phyloP scores from a whole-genome alignment of 2,329 filamentous ascomycete genomes.

The Fusarium fujikuroi region DNA sequence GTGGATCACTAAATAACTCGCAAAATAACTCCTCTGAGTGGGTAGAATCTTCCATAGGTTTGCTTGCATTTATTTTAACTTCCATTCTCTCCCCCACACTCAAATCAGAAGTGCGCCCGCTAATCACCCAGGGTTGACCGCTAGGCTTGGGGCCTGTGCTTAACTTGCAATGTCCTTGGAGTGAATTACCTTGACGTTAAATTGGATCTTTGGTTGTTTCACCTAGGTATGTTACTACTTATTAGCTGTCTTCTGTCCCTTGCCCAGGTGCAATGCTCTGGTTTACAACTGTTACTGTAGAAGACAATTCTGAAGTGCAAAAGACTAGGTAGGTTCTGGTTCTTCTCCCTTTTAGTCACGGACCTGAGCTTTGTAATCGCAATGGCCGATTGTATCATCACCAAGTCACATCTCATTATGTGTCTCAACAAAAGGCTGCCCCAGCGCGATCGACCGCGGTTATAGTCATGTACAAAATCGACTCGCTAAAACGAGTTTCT shows the following conservation, averaged over 20 bases:
- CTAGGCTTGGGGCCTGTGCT: background rate
- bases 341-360: background rate
- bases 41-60: background rate
- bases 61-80: background rate
- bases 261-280: background rate
- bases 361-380: background rate
- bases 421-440: background rate
- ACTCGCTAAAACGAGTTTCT: constrained; percentile 10
- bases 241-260: background rate
- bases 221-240: background rate
- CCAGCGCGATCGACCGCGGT: background rate
- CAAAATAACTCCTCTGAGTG: background rate
- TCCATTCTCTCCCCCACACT: background rate
- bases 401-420: background rate
- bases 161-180: background rate
- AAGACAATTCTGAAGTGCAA: background rate
- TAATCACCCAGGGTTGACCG: constrained; percentile 2
- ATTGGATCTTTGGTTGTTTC: background rate
- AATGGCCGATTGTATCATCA: background rate
- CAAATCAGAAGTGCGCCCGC: background rate
- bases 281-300: background rate
- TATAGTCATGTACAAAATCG: constrained; percentile 13
- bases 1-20: background rate
- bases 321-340: background rate
- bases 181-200: background rate